These are phyloP conservation scores for Pseudogymnoascus verrucosus DNA, from an alignment of 2,329 filamentous ascomycete genomes.

Conservation along the genomic window DNA sequence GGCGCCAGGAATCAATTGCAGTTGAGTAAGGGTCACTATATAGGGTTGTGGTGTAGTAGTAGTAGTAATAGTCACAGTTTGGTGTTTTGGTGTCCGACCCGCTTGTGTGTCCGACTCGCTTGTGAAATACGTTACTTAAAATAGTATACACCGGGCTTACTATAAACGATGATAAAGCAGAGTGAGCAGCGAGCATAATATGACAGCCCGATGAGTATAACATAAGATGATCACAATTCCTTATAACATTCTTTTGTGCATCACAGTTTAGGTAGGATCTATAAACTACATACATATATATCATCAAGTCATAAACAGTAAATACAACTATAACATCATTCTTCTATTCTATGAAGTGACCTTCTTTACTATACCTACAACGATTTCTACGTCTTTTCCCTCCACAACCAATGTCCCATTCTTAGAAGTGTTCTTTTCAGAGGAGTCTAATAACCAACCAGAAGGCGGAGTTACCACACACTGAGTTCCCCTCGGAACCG, in stretches of 20 bases:
- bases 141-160: neutral
- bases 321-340: neutral
- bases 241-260: neutral
- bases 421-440: neutral
- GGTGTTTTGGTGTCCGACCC: too few species aligned
- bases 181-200: neutral
- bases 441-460: neutral
- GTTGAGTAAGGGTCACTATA: too few species aligned
- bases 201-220: neutral
- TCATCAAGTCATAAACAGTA: neutral
- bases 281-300: neutral
- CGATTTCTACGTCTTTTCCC: neutral
- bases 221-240: neutral
- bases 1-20: too few species aligned
- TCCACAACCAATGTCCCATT: neutral
- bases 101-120: too few species aligned
- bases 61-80: too few species aligned
- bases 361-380: neutral
- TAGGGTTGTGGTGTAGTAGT: too few species aligned
- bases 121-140: too few species aligned
- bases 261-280: neutral
- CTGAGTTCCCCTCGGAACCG: constrained; percentile 13
- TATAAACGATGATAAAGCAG: neutral
- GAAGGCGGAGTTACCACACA: neutral
- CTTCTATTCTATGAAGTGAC: neutral